Conservation (phyloP, 805 yeast genomes). For the Dipodascus albidus region DNA sequence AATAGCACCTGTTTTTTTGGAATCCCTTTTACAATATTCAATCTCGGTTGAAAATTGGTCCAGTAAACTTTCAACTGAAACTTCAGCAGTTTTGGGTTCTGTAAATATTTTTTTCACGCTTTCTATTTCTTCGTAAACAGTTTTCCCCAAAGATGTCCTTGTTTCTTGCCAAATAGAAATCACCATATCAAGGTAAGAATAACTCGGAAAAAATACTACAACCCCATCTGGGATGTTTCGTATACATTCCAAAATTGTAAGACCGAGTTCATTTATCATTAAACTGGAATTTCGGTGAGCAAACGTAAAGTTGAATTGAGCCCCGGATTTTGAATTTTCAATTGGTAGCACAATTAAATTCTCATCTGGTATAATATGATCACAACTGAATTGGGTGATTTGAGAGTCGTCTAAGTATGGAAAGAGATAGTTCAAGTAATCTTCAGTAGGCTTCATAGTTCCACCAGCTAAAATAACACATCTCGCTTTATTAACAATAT, state of each 20-base stretch:
- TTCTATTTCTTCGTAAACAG: conserved; percentile 20
- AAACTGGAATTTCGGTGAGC: conserved; percentile 39
- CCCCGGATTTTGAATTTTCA: conserved; percentile 17
- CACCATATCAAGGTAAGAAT: conserved; percentile 50
- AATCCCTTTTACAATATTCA: not conserved
- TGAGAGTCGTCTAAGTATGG: conserved; percentile 38
- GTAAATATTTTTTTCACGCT: conserved; percentile 31
- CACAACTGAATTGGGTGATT: conserved; percentile 55
- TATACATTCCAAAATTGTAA: conserved; percentile 32
- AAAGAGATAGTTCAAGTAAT: conserved; percentile 52
- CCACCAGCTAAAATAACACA: conserved; percentile 87
- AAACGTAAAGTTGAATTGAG: conserved; percentile 54
- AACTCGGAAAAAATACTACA: conserved; percentile 44
- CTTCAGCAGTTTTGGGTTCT: conserved; percentile 38
- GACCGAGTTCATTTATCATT: conserved; percentile 43
- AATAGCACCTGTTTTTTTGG: conserved; percentile 42
- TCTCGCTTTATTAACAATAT: conserved; percentile 49
- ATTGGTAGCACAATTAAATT: conserved; percentile 56
- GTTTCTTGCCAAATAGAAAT: conserved; percentile 39
- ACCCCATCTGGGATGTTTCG: conserved; percentile 55
- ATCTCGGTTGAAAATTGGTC: conserved; percentile 39
- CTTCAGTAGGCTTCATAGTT: conserved; percentile 84
- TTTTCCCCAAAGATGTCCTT: conserved; percentile 10
- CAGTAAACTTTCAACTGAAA: conserved; percentile 36
- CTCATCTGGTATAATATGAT: conserved; percentile 67